Evolutionary conservation across 2,329 filamentous ascomycete species (phyloP).

Genomic region (Seiridium cupressi): DNA sequence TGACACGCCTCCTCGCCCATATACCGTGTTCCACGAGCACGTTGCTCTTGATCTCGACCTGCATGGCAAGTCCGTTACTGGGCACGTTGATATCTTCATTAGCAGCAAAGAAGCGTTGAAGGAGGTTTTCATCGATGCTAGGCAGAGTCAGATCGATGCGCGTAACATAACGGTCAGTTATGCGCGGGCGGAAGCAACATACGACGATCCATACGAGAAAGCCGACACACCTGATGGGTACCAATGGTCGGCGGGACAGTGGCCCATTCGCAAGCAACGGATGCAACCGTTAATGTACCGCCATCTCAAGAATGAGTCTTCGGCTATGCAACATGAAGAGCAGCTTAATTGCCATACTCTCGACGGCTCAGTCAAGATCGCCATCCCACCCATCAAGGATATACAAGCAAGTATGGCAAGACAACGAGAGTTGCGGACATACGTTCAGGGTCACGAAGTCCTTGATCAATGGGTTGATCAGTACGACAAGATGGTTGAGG

Average conservation of each 20-base stretch:
- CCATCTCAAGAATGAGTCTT: slow-evolving; percentile 47
- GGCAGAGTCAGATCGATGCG: slow-evolving; percentile 58
- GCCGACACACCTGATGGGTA: slow-evolving; percentile 60
- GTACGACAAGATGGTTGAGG: slow-evolving; percentile 28
- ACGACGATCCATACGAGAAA: slow-evolving; percentile 66
- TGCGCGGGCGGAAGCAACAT: slow-evolving; percentile 42
- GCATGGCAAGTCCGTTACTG: slow-evolving; percentile 68
- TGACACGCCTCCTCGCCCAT: slow-evolving; percentile 33
- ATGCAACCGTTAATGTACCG: slow-evolving; percentile 53
- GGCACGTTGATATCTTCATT: slow-evolving; percentile 79
- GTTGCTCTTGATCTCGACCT: slow-evolving; percentile 91
- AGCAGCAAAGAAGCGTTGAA: slow-evolving; percentile 56
- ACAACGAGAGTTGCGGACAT: slow-evolving; percentile 18
- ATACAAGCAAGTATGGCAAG: slow-evolving; percentile 20
- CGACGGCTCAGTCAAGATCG: slow-evolving; percentile 48
- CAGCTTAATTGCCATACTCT: slow-evolving; percentile 52
- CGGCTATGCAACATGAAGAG: slow-evolving; percentile 53
- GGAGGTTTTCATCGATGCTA: slow-evolving; percentile 59
- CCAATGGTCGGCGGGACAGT: slow-evolving; percentile 69
- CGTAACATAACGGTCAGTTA: slow-evolving; percentile 52
- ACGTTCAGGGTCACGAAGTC: not conserved
- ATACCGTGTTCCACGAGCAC: slow-evolving; percentile 74
- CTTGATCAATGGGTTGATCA: slow-evolving; percentile 36
- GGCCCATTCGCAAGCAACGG: slow-evolving; percentile 70
- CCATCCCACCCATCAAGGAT: slow-evolving; percentile 34